Conservation (phyloP, 768 basidiomycete genomes). For the Tylopilus vinaceipallidus region DNA sequence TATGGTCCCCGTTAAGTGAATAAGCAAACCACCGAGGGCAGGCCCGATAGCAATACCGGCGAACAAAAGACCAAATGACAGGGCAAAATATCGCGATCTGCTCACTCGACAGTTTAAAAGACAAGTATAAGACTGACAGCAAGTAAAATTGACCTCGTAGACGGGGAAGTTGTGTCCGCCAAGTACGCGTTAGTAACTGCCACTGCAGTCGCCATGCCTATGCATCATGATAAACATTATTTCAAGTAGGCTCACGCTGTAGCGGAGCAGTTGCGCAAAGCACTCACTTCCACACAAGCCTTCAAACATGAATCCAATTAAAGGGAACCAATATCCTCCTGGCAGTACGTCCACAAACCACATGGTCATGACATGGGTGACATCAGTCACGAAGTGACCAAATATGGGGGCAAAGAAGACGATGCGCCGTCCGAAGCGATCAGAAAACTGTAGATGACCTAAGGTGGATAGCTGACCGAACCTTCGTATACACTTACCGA, state of each 20-base stretch:
- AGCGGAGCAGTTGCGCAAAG: background rate
- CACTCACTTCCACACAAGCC: conserved; percentile 69
- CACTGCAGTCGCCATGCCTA: conserved; percentile 49
- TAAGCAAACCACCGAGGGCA: conserved; percentile 62
- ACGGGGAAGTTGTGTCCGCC: conserved; percentile 61
- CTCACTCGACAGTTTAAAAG: conserved; percentile 2
- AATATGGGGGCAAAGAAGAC: conserved; percentile 60
- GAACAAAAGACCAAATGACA: conserved; percentile 66
- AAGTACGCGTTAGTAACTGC: conserved; percentile 66
- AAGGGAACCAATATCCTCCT: conserved; percentile 79
- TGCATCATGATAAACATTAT: conserved; percentile 6
- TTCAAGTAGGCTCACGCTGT: background rate
- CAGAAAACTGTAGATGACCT: conserved; percentile 55
- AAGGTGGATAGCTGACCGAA: background rate
- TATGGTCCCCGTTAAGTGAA: conserved; percentile 51
- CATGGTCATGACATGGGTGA: conserved; percentile 65
- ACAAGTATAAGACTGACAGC: background rate
- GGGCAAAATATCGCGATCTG: conserved; percentile 66
- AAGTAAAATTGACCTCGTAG: conserved; percentile 44
- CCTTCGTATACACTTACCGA: conserved; percentile 47
- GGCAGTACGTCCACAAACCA: conserved; percentile 59
- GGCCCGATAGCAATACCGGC: conserved; percentile 79
- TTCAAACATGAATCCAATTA: conserved; percentile 63
- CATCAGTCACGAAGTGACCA: conserved; percentile 61
- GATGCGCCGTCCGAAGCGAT: conserved; percentile 68